A percentile compares a stretch with the other conserved stretches of the same genome.
These are phyloP conservation scores for Nannochloropsis oceanica DNA, from an alignment of 108 stramenopile genomes.

Conservation along the genomic window DNA sequence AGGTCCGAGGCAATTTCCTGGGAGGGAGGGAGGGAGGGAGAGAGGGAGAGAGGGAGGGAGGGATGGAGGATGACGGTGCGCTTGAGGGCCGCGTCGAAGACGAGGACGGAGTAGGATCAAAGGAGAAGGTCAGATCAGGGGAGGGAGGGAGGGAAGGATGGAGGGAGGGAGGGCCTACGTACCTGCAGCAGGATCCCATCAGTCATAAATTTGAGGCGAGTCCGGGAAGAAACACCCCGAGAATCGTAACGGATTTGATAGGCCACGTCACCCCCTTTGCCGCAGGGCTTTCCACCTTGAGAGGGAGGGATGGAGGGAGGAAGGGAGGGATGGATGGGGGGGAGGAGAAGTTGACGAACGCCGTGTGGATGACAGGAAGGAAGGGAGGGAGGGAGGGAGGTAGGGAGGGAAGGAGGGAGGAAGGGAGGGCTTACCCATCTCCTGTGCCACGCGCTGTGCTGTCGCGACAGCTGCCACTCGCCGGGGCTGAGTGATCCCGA, in stretches of 20 bases:
- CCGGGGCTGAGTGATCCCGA: too few species aligned
- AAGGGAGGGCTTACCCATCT: constrained; percentile 53
- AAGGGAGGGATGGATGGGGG: too few species aligned
- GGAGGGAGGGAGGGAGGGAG: too few species aligned
- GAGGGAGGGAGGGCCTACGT: too few species aligned
- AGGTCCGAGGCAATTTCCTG: constrained; percentile 79
- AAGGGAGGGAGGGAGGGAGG: too few species aligned
- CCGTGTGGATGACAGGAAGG: too few species aligned
- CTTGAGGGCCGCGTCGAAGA: constrained; percentile 88
- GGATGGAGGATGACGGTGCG: constrained; percentile 70
- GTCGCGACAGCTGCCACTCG: constrained; percentile 92
- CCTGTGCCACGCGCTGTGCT: constrained; percentile 82
- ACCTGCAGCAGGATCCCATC: constrained; percentile 91
- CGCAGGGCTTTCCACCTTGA: too few species aligned
- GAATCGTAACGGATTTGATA: constrained; percentile 90
- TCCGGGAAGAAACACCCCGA: constrained; percentile 54
- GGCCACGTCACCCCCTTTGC: constrained; percentile 60
- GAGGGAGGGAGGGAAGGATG: too few species aligned
- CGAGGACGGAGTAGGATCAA: constrained; percentile 58
- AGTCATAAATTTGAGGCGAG: constrained; percentile 91
- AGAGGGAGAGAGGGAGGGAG: too few species aligned
- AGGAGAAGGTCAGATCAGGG: constrained; percentile 85
- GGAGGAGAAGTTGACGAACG: too few species aligned
- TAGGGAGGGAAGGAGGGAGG: neutral
- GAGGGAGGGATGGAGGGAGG: too few species aligned